These are phyloP conservation scores for Trametes gibbosa DNA, from an alignment of 768 basidiomycete genomes.

Conservation along the genomic window DNA sequence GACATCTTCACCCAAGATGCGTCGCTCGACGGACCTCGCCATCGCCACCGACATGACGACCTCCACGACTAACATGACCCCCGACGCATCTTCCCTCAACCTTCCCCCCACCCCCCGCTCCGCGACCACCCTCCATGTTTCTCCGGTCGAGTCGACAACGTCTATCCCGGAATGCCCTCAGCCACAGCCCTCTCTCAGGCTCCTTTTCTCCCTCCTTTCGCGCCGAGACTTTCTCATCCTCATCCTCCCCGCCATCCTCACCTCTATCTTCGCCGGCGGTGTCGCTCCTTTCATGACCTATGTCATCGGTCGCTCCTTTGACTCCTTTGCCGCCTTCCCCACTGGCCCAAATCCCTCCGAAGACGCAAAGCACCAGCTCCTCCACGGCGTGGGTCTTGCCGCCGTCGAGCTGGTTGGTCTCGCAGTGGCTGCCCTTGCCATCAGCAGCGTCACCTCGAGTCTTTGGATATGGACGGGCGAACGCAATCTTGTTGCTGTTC, in stretches of 20 bases:
- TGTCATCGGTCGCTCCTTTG: conserved; percentile 75
- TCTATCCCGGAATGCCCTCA: conserved; percentile 26
- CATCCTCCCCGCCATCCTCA: conserved; percentile 60
- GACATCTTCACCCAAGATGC: conserved; percentile 22
- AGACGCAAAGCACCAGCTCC: conserved; percentile 47
- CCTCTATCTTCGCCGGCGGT: conserved; percentile 63
- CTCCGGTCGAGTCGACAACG: conserved; percentile 21
- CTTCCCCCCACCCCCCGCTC: conserved; percentile 19
- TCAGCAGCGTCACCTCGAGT: conserved; percentile 72
- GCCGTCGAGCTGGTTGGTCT: conserved; percentile 67
- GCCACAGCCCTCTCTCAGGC: conserved; percentile 51
- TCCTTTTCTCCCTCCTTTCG: conserved; percentile 67
- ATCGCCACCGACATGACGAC: conserved; percentile 23
- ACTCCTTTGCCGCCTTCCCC: conserved; percentile 63
- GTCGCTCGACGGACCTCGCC: conserved; percentile 25
- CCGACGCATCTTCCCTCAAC: conserved; percentile 21
- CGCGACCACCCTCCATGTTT: conserved; percentile 18
- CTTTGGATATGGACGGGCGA: conserved; percentile 92
- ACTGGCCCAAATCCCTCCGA: conserved; percentile 38
- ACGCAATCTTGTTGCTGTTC: conserved; percentile 63
- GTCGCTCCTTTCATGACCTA: conserved; percentile 86
- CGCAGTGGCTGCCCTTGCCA: conserved; percentile 59
- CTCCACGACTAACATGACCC: conserved; percentile 23
- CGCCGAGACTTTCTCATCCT: conserved; percentile 53
- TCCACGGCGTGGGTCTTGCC: conserved; percentile 55